phyloP scores from a whole-genome alignment of 1,139 yeast genomes.

The Hansenula anomala region DNA sequence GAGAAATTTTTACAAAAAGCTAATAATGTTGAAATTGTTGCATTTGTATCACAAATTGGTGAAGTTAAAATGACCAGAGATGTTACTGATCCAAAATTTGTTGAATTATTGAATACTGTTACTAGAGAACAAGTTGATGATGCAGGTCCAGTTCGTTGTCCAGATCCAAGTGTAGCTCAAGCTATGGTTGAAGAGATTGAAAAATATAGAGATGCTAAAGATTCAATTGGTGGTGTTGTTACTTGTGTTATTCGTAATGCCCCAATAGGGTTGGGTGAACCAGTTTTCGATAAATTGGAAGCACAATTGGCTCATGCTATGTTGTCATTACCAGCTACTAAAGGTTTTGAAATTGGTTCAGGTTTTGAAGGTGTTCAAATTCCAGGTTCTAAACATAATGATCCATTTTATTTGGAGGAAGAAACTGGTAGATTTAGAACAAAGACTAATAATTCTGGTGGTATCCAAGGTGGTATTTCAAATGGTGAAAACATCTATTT shows the following conservation, averaged over 20 bases:
- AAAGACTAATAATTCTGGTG: constrained; percentile 89
- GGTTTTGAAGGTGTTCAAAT: constrained; percentile 88
- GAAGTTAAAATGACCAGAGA: constrained; percentile 69
- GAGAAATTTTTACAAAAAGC: constrained; percentile 79
- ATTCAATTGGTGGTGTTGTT: constrained; percentile 96
- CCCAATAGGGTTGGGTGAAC: constrained; percentile 95
- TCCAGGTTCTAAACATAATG: constrained; percentile 94
- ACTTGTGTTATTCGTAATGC: constrained; percentile 94
- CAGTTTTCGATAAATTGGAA: constrained; percentile 93
- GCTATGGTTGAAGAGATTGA: constrained; percentile 86
- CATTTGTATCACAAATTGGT: constrained; percentile 92
- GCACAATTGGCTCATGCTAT: constrained; percentile 95
- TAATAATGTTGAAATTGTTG: constrained; percentile 88
- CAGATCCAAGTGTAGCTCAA: constrained; percentile 66
- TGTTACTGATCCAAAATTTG: constrained; percentile 60
- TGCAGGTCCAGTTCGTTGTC: constrained; percentile 91
- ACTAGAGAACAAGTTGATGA: constrained; percentile 88
- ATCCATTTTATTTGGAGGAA: constrained; percentile 64
- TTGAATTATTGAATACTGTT: constrained; percentile 61
- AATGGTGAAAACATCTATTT: constrained; percentile 95
- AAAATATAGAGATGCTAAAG: constrained; percentile 78
- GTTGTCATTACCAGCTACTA: constrained; percentile 96
- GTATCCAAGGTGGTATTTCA: constrained; percentile 96
- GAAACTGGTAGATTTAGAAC: constrained; percentile 65
- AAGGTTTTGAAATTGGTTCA: constrained; percentile 96